Conservation (phyloP, 352 stramenopile species). For the Elongisporangium senticosum region DNA sequence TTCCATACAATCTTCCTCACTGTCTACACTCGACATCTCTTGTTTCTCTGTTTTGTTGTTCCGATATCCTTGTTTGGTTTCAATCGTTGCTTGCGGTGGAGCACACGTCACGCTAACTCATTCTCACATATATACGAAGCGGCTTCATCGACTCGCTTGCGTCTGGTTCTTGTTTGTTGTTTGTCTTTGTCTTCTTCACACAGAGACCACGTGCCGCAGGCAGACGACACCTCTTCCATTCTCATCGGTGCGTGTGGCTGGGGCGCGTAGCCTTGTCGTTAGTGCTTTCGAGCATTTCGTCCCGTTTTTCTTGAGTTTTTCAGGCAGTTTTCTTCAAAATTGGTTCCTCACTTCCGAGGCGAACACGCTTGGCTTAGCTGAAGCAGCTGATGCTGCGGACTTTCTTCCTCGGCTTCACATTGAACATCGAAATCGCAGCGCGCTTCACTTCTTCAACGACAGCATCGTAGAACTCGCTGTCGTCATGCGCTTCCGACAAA, state of each 20-base stretch:
- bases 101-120: not conserved
- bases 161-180: not conserved
- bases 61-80: not conserved
- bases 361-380: slow-evolving; percentile 26
- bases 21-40: not conserved
- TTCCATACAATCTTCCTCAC: not conserved
- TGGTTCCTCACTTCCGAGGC: not conserved
- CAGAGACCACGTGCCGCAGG: not conserved
- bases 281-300: not conserved
- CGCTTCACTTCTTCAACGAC: slow-evolving; percentile 46
- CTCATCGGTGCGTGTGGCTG: not conserved
- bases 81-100: not conserved
- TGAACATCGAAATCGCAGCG: slow-evolving; percentile 41
- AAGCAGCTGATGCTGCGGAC: slow-evolving; percentile 87
- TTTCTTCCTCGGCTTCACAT: slow-evolving; percentile 74
- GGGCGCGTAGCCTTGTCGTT: not conserved
- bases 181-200: not conserved
- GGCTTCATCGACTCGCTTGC: not conserved
- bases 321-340: not conserved
- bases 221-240: not conserved
- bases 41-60: not conserved
- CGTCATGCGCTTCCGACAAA: slow-evolving; percentile 29
- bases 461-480: slow-evolving; percentile 36
- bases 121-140: not conserved
- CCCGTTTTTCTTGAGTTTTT: not conserved